Conservation (phyloP, 2,329 filamentous ascomycete species). For the Dactylellina haptotyla region DNA sequence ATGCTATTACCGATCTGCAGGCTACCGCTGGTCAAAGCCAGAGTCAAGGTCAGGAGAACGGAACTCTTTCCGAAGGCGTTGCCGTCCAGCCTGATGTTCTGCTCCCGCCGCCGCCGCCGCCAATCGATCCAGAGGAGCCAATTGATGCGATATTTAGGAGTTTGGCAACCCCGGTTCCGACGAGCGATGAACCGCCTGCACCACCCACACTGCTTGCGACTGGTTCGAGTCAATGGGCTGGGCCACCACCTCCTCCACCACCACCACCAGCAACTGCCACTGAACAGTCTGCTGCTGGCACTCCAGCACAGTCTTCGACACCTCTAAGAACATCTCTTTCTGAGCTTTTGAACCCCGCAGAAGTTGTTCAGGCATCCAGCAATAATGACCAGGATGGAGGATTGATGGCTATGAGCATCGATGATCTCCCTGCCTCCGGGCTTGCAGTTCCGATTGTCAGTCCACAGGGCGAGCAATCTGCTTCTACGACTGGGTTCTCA, state of each 20-base stretch:
- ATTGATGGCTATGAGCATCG: constrained; percentile 63
- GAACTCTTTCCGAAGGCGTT: constrained; percentile 14
- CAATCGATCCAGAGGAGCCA: neutral
- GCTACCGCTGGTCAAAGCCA: constrained; percentile 56
- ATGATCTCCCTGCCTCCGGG: constrained; percentile 59
- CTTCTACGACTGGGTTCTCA: constrained; percentile 30
- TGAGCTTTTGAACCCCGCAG: constrained; percentile 53
- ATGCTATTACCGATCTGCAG: constrained; percentile 41
- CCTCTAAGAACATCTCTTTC: constrained; percentile 57
- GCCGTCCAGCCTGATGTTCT: constrained; percentile 30
- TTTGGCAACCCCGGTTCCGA: constrained; percentile 13
- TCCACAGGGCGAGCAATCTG: constrained; percentile 29
- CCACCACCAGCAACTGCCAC: constrained; percentile 6
- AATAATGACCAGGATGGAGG: constrained; percentile 58
- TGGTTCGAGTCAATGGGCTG: constrained; percentile 6
- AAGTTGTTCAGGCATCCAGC: constrained; percentile 53
- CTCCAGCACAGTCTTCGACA: constrained; percentile 36
- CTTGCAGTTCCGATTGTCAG: constrained; percentile 45
- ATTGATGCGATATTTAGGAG: constrained; percentile 26
- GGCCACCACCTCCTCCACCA: neutral
- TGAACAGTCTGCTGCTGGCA: neutral
- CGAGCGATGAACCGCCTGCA: neutral
- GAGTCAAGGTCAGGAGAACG: constrained; percentile 14
- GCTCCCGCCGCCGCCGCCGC: constrained; percentile 25
- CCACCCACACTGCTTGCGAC: neutral